Conservation (phyloP, 2,329 filamentous ascomycete genomes). For the Biscogniauxia mediterranea region DNA sequence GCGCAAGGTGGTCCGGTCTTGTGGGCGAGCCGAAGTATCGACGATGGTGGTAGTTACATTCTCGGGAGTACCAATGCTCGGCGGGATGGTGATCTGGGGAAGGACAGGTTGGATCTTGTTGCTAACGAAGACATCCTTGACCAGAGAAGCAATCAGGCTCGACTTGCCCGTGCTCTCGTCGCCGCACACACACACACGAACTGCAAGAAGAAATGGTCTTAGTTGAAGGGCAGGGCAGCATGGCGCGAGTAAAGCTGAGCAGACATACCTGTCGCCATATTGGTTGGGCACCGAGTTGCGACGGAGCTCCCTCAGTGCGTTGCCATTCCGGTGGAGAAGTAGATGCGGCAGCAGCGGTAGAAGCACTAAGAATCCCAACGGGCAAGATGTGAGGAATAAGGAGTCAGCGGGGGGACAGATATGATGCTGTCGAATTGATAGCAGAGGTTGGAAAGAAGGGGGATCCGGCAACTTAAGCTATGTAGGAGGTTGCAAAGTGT, state of each 20-base stretch:
- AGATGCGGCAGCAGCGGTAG: not conserved
- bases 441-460: not conserved
- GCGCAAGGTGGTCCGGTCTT: slow-evolving; percentile 84
- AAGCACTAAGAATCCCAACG: not conserved
- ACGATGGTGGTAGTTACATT: slow-evolving; percentile 98
- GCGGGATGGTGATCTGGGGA: slow-evolving; percentile 91
- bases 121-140: slow-evolving; percentile 95
- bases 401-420: not conserved
- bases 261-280: slow-evolving; percentile 29
- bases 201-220: slow-evolving; percentile 37
- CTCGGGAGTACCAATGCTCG: slow-evolving; percentile 87
- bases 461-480: not conserved
- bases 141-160: slow-evolving; percentile 88
- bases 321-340: slow-evolving; percentile 20
- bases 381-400: not conserved
- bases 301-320: slow-evolving; percentile 11
- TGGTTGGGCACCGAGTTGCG: slow-evolving; percentile 14
- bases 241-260: not conserved
- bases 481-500: not conserved
- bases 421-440: not conserved
- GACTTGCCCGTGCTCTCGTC: slow-evolving; percentile 96
- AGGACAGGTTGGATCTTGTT: slow-evolving; percentile 94
- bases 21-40: slow-evolving; percentile 92
- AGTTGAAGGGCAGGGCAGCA: slow-evolving; percentile 1
- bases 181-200: slow-evolving; percentile 93